Evolutionary conservation across 805 yeast species (phyloP).

Genomic region (Starmerella bombi): DNA sequence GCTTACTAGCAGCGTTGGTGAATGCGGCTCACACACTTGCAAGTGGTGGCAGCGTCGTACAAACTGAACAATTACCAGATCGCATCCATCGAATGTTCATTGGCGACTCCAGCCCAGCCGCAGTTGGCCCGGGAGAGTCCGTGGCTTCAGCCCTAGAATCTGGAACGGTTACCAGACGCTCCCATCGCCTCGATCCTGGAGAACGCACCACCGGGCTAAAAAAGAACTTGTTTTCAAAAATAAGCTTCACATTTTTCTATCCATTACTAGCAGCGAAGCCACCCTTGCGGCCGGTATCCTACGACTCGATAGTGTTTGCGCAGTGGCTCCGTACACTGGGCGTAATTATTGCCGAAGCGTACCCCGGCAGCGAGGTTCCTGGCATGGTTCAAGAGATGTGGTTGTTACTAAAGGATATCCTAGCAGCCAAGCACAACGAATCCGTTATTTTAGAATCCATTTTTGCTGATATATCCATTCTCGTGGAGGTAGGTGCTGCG

Average conservation of each 20-base stretch:
- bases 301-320: constrained; percentile 32
- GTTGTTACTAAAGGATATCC: constrained; percentile 18
- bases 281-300: constrained; percentile 13
- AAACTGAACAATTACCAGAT: constrained; percentile 34
- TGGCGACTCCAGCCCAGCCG: constrained; percentile 17
- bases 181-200: constrained; percentile 1
- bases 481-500: constrained; percentile 25
- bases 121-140: constrained; percentile 15
- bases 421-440: constrained; percentile 6
- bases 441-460: constrained; percentile 25
- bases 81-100: constrained; percentile 35
- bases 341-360: constrained; percentile 43
- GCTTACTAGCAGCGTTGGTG: constrained; percentile 53
- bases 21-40: constrained; percentile 61
- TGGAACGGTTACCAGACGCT: constrained; percentile 9
- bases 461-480: constrained; percentile 24
- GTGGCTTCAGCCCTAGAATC: background rate
- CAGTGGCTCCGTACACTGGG: constrained; percentile 51
- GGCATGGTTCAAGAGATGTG: constrained; percentile 49
- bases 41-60: constrained; percentile 42
- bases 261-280: constrained; percentile 34
- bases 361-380: constrained; percentile 39
- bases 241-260: constrained; percentile 39
- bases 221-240: constrained; percentile 31
- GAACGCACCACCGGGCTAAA: background rate